Conservation (phyloP, 1,284 basidiomycete genomes). For the Pseudomicrostroma phylloplanum region DNA sequence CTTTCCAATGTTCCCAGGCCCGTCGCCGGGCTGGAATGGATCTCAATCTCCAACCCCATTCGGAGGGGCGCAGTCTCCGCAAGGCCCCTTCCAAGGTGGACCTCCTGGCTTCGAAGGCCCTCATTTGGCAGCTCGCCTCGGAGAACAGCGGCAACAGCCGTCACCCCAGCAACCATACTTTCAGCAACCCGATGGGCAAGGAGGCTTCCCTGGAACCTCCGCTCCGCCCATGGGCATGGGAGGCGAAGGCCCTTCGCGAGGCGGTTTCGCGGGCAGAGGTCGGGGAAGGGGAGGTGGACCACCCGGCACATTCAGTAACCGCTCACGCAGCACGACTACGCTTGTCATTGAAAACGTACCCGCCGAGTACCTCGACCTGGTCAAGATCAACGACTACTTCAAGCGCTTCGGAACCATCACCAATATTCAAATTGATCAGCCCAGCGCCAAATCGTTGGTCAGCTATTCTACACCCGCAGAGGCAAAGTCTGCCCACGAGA, state of each 20-base stretch:
- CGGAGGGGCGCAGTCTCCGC: neutral
- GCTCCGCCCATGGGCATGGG: neutral
- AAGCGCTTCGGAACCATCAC: conserved; percentile 86
- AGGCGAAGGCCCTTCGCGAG: conserved; percentile 14
- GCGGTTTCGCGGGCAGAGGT: conserved; percentile 56
- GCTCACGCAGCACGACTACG: conserved; percentile 61
- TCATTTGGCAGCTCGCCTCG: neutral
- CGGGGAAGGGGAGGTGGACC: conserved; percentile 54
- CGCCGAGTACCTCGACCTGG: conserved; percentile 68
- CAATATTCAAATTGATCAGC: conserved; percentile 80
- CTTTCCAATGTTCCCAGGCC: conserved; percentile 6
- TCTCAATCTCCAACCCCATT: neutral
- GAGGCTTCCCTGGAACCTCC: neutral
- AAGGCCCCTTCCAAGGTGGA: neutral
- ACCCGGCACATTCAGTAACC: conserved; percentile 52
- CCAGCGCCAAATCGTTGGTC: conserved; percentile 69
- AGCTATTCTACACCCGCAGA: conserved; percentile 79
- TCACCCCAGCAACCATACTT: neutral
- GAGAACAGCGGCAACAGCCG: neutral
- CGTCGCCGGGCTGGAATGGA: neutral
- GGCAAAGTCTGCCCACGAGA: conserved; percentile 81
- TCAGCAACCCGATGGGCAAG: neutral
- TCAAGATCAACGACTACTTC: conserved; percentile 79
- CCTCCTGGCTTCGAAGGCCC: neutral
- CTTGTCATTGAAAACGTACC: conserved; percentile 92